These are phyloP conservation scores for Sphaerobolus stellatus DNA, from an alignment of 1,284 basidiomycete genomes.

Conservation along the genomic window DNA sequence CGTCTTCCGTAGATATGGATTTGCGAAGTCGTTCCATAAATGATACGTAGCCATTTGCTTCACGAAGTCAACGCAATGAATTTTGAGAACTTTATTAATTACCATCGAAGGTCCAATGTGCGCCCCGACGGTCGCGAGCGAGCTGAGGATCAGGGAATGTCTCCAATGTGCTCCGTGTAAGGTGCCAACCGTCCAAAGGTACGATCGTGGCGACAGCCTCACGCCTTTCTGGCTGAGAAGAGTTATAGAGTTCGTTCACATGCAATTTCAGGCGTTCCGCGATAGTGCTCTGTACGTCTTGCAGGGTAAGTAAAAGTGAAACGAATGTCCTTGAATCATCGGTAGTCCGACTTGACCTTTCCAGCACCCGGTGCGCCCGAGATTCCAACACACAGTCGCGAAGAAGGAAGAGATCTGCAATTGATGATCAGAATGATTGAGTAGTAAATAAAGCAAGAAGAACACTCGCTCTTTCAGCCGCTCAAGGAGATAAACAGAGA, in stretches of 20 bases:
- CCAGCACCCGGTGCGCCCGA: conserved; percentile 12
- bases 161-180: conserved; percentile 66
- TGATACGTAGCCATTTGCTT: conserved; percentile 51
- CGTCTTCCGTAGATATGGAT: conserved; percentile 30
- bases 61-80: neutral
- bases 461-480: conserved; percentile 10
- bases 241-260: conserved; percentile 5
- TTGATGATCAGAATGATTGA: neutral
- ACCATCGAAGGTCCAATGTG: conserved; percentile 74
- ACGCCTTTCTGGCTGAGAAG: conserved; percentile 5
- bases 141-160: conserved; percentile 66
- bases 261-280: conserved; percentile 7
- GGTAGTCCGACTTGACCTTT: conserved; percentile 5
- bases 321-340: neutral
- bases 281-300: conserved; percentile 8
- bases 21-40: conserved; percentile 58
- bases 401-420: conserved; percentile 3
- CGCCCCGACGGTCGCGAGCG: conserved; percentile 69
- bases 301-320: neutral
- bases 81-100: conserved; percentile 13
- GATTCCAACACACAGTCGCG: conserved; percentile 13
- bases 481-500: conserved; percentile 6
- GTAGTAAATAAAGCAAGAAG: conserved; percentile 1
- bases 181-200: conserved; percentile 86
- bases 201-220: conserved; percentile 52